phyloP scores from a whole-genome alignment of 768 basidiomycete genomes.

The Auriculariales sp. region DNA sequence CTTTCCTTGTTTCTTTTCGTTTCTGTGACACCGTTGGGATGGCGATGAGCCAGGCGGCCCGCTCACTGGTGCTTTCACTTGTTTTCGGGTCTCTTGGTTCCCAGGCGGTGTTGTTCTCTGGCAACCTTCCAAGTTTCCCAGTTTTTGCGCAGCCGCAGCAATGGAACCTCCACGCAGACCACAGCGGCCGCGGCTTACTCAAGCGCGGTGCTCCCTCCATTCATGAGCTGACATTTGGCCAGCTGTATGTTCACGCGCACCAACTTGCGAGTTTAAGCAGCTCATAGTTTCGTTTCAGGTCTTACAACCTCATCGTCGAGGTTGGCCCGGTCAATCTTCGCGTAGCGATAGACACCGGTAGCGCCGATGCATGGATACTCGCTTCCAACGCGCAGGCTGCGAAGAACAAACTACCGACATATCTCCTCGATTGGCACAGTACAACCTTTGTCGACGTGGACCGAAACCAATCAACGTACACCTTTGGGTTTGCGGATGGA shows the following conservation, averaged over 20 bases:
- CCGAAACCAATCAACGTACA: constrained; percentile 44
- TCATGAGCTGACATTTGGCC: neutral
- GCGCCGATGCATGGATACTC: constrained; percentile 56
- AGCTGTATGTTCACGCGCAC: neutral
- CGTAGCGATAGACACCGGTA: constrained; percentile 60
- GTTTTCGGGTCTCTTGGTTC: too few relatives aligned
- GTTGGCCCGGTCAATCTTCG: constrained; percentile 52
- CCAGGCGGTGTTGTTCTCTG: too few relatives aligned
- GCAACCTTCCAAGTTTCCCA: too few relatives aligned
- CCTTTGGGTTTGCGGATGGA: constrained; percentile 47
- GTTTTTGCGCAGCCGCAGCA: too few relatives aligned
- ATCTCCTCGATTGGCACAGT: constrained; percentile 53
- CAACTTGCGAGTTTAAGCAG: neutral
- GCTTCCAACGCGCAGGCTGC: constrained; percentile 45
- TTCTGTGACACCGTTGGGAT: too few relatives aligned
- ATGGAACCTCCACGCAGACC: too few relatives aligned
- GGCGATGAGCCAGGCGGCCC: too few relatives aligned
- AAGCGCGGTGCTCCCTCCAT: neutral
- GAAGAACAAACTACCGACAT: constrained; percentile 48
- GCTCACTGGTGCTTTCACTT: too few relatives aligned
- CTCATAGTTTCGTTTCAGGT: constrained; percentile 23
- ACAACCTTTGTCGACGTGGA: constrained; percentile 49
- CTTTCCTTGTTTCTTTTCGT: too few relatives aligned
- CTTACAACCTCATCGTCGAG: constrained; percentile 50
- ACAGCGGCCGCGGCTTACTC: too few relatives aligned